These are phyloP conservation scores for Melampsora americana DNA, from an alignment of 1,284 basidiomycete genomes.

Conservation along the genomic window DNA sequence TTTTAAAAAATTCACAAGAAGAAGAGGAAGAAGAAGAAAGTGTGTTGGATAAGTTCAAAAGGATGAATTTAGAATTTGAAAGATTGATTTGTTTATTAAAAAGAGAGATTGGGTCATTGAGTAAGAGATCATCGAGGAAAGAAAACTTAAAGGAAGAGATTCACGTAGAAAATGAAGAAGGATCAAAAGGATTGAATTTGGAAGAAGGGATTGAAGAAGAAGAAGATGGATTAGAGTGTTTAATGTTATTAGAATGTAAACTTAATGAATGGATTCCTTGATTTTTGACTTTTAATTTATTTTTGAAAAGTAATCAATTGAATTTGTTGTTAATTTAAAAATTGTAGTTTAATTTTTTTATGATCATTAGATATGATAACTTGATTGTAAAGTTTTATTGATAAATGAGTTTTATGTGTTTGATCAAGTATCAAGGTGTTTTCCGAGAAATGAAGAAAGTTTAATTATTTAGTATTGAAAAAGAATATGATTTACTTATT, in stretches of 20 bases:
- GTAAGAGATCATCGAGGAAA: background rate
- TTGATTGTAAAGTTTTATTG: too few relatives aligned
- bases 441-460: too few relatives aligned
- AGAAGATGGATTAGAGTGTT: background rate
- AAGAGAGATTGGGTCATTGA: conserved; percentile 8
- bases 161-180: background rate
- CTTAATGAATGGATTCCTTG: conserved; percentile 5
- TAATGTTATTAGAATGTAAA: background rate
- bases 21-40: background rate
- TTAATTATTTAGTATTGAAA: too few relatives aligned
- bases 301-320: too few relatives aligned
- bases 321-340: too few relatives aligned
- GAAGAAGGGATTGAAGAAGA: background rate
- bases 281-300: background rate
- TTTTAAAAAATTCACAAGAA: background rate
- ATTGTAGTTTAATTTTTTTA: too few relatives aligned
- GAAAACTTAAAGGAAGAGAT: background rate
- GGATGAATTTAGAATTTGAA: conserved; percentile 31
- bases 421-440: too few relatives aligned
- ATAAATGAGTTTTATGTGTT: too few relatives aligned
- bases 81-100: conserved; percentile 8
- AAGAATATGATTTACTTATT: too few relatives aligned
- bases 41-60: background rate
- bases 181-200: background rate
- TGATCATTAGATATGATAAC: too few relatives aligned